A percentile compares a stretch with the other conserved stretches of the same genome.
phyloP scores from a whole-genome alignment of 345 rosid genomes.

The Draba incana region DNA sequence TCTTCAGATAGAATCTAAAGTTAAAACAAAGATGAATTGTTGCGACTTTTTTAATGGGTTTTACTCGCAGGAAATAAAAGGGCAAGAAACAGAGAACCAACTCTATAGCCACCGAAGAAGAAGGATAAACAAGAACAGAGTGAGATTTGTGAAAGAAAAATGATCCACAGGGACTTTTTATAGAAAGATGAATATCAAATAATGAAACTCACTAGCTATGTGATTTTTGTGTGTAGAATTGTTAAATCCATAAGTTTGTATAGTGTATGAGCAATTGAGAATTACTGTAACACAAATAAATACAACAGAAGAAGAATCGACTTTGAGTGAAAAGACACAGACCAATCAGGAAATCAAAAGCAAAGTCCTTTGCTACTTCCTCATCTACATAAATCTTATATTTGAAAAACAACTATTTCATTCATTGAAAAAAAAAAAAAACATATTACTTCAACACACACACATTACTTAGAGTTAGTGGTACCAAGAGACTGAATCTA shows the following conservation, averaged over 20 bases:
- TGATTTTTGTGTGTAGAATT: slow-evolving; percentile 22
- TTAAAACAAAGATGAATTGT: background rate
- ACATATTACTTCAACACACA: too few relatives aligned
- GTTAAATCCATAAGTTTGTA: slow-evolving; percentile 19
- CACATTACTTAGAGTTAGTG: too few relatives aligned
- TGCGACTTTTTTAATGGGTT: background rate
- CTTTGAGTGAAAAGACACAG: slow-evolving; percentile 8
- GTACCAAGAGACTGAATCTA: too few relatives aligned
- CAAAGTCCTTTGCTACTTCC: slow-evolving; percentile 3
- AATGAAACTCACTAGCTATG: slow-evolving; percentile 11
- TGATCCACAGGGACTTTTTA: background rate
- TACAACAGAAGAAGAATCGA: slow-evolving; percentile 19
- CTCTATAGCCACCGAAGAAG: background rate
- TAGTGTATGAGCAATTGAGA: background rate
- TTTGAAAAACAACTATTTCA: too few relatives aligned
- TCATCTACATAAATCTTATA: background rate
- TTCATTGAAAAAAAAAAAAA: too few relatives aligned
- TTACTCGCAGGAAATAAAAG: slow-evolving; percentile 36
- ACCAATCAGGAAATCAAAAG: background rate
- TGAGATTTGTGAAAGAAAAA: slow-evolving; percentile 12
- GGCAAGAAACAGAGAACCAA: background rate
- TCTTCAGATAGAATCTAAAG: slow-evolving; percentile 1
- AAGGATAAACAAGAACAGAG: slow-evolving; percentile 19
- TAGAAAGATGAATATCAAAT: slow-evolving; percentile 9
- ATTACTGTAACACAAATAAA: slow-evolving; percentile 9